A percentile compares a stretch with the other conserved stretches of the same genome.
Conservation (phyloP, 306 rosid genomes). For the Malus orientalis region DNA sequence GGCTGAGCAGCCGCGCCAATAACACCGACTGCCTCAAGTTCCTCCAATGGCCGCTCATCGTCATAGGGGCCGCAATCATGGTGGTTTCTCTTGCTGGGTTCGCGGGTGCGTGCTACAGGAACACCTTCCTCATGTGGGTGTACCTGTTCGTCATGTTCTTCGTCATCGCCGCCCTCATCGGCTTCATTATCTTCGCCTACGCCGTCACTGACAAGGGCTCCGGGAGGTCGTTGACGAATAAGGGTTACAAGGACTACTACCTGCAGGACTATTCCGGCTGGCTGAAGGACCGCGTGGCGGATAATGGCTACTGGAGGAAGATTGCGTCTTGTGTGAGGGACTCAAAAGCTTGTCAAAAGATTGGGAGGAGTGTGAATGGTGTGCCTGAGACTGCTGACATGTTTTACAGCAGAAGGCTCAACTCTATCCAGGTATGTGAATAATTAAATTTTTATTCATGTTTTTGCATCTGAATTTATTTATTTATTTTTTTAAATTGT, state of each 20-base stretch:
- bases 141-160: slow-evolving; percentile 78
- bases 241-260: slow-evolving; percentile 45
- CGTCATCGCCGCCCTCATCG: slow-evolving; percentile 58
- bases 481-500: not conserved
- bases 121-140: slow-evolving; percentile 61
- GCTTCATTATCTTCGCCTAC: slow-evolving; percentile 84
- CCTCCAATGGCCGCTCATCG: slow-evolving; percentile 94
- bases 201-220: slow-evolving; percentile 76
- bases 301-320: slow-evolving; percentile 57
- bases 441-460: not conserved
- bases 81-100: slow-evolving; percentile 69
- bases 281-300: slow-evolving; percentile 53
- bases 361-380: slow-evolving; percentile 24
- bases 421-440: slow-evolving; percentile 53
- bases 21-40: slow-evolving; percentile 85
- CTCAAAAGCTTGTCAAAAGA: slow-evolving; percentile 42
- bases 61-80: slow-evolving; percentile 59
- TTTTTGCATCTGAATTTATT: not conserved
- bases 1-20: slow-evolving; percentile 91
- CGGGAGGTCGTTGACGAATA: slow-evolving; percentile 31
- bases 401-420: slow-evolving; percentile 48
- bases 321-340: slow-evolving; percentile 68
- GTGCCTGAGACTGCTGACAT: slow-evolving; percentile 58
- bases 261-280: slow-evolving; percentile 72
- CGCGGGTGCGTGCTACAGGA: slow-evolving; percentile 86